A percentile compares a stretch with the other conserved stretches of the same genome.
These are phyloP conservation scores for Ricinus communis DNA, from an alignment of 345 rosid genomes.

Conservation along the genomic window DNA sequence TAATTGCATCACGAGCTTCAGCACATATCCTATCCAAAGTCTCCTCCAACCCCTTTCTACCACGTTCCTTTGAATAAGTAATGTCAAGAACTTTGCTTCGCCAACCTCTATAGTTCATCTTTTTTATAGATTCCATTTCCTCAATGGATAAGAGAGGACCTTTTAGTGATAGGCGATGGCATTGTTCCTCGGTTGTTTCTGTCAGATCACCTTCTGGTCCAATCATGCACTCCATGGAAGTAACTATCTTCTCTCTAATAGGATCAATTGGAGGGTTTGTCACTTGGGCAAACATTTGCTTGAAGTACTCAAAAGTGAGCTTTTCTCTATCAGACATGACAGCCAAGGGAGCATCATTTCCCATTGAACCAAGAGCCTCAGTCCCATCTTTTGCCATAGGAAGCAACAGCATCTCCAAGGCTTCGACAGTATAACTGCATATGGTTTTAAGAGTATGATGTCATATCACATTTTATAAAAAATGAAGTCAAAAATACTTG, in stretches of 20 bases:
- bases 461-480: constrained; percentile 9
- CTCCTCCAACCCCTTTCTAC: constrained; percentile 87
- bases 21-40: constrained; percentile 85
- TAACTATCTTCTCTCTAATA: constrained; percentile 96
- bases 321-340: constrained; percentile 95
- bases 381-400: constrained; percentile 98
- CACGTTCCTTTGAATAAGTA: constrained; percentile 71
- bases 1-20: constrained; percentile 85
- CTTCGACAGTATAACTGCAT: constrained; percentile 91
- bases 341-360: constrained; percentile 97
- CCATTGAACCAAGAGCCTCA: constrained; percentile 99
- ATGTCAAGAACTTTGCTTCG: constrained; percentile 81
- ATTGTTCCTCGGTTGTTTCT: constrained; percentile 95
- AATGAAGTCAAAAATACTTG: background rate
- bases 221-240: constrained; percentile 99
- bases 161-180: constrained; percentile 90
- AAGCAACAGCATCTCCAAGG: constrained; percentile 95
- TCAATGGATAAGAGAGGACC: constrained; percentile 76
- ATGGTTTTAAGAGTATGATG: background rate
- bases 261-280: constrained; percentile 99
- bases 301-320: constrained; percentile 88
- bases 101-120: constrained; percentile 94
- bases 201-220: constrained; percentile 99
- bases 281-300: constrained; percentile 99
- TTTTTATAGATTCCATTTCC: constrained; percentile 86